phyloP scores from a whole-genome alignment of 2,329 filamentous ascomycete genomes.

The Dothideomycetes sp. region DNA sequence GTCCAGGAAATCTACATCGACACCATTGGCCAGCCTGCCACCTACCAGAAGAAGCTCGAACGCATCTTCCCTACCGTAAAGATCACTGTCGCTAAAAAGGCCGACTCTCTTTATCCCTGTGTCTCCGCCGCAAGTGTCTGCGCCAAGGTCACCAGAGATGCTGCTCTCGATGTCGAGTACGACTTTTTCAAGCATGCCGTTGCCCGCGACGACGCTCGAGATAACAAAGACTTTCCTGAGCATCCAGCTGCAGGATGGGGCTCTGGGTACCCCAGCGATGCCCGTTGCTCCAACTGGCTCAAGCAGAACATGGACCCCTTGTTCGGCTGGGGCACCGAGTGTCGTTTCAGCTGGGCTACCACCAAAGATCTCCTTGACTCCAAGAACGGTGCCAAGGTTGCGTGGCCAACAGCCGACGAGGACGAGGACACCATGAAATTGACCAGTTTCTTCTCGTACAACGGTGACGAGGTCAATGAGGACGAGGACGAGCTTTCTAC shows the following conservation, averaged over 20 bases:
- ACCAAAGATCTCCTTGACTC: conserved; percentile 83
- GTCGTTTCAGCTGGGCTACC: conserved; percentile 91
- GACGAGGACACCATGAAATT: conserved; percentile 54
- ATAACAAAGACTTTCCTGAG: conserved; percentile 16
- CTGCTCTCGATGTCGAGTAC: conserved; percentile 72
- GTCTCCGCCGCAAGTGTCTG: conserved; percentile 90
- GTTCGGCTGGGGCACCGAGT: conserved; percentile 92
- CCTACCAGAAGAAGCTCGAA: conserved; percentile 78
- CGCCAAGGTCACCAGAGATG: conserved; percentile 91
- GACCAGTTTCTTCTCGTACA: conserved; percentile 61
- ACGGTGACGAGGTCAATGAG: conserved; percentile 30
- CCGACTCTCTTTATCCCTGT: conserved; percentile 82
- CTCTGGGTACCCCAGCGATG: conserved; percentile 87
- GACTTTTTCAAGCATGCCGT: conserved; percentile 34
- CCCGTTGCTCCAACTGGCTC: conserved; percentile 69
- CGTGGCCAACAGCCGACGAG: conserved; percentile 72
- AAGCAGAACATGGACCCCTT: conserved; percentile 79
- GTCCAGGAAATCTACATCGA: conserved; percentile 88
- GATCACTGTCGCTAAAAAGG: conserved; percentile 54
- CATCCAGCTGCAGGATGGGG: conserved; percentile 54
- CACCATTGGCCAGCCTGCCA: conserved; percentile 72
- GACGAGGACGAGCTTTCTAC: conserved; percentile 54
- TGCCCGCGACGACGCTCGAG: conserved; percentile 12
- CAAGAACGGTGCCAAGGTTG: conserved; percentile 59
- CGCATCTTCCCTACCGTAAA: conserved; percentile 62